Conservation (phyloP, 192 early-diverging fungal species). For the Linnemannia zychae region DNA sequence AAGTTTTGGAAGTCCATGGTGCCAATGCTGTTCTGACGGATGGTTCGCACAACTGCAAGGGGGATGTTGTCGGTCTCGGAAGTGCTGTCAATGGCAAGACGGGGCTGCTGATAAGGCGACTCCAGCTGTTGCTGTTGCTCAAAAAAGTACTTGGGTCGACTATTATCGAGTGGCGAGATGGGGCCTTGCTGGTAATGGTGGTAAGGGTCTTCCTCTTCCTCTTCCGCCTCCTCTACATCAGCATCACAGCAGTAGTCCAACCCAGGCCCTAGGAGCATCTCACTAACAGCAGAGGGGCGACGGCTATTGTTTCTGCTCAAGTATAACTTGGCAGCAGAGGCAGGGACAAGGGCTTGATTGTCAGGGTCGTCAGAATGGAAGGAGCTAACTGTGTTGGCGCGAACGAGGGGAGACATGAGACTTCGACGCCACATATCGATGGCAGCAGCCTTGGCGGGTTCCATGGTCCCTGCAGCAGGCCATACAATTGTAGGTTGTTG, state of each 20-base stretch:
- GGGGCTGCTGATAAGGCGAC: not conserved
- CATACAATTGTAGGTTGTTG: slow-evolving; percentile 10
- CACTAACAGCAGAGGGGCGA: not conserved
- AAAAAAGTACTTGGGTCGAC: slow-evolving; percentile 1
- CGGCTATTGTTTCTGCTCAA: not conserved
- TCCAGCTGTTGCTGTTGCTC: slow-evolving; percentile 2
- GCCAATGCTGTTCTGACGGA: not conserved
- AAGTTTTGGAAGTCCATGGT: not conserved
- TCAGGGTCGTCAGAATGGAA: slow-evolving; percentile 6
- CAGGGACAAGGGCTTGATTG: not conserved
- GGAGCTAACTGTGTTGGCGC: not conserved
- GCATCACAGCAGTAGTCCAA: not conserved
- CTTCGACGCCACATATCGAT: slow-evolving; percentile 43
- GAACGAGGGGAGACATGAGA: slow-evolving; percentile 24
- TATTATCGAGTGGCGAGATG: not conserved
- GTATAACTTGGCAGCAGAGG: not conserved
- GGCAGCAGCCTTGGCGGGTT: slow-evolving; percentile 36
- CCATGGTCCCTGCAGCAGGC: slow-evolving; percentile 20
- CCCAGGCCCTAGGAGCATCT: not conserved
- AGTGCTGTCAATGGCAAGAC: not conserved
- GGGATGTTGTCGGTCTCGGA: slow-evolving; percentile 1
- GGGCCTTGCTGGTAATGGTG: not conserved
- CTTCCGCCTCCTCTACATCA: not conserved
- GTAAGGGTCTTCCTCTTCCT: no score
- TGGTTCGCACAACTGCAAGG: not conserved